Conservation (phyloP, 371 early-diverging fungal species). For the Phascolomyces articulosus region DNA sequence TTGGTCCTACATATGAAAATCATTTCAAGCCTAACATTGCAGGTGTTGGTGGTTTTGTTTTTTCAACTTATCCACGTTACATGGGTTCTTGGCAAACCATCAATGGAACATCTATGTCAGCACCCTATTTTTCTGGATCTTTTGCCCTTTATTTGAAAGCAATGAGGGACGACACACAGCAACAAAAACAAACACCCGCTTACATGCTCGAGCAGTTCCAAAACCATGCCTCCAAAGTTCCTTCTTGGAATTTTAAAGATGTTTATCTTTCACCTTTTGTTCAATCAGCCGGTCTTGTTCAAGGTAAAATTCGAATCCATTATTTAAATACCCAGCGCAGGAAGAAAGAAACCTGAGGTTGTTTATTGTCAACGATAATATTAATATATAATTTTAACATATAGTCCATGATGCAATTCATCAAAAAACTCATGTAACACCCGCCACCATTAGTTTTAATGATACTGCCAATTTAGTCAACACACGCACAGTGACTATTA, state of each 20-base stretch:
- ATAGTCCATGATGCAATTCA: slow-evolving; percentile 57
- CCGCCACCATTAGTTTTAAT: slow-evolving; percentile 72
- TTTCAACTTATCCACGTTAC: slow-evolving; percentile 61
- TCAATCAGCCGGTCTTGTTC: too few species aligned
- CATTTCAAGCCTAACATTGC: slow-evolving; percentile 59
- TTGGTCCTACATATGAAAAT: slow-evolving; percentile 48
- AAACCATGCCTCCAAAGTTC: slow-evolving; percentile 44
- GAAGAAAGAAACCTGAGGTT: too few species aligned
- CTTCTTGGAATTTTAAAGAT: too few species aligned
- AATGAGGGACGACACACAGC: background rate
- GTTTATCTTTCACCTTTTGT: too few species aligned
- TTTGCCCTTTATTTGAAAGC: slow-evolving; percentile 60
- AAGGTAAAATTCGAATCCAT: too few species aligned
- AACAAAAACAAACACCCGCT: too few species aligned
- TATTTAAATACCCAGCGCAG: too few species aligned
- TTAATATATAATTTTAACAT: background rate
- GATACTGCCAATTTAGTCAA: slow-evolving; percentile 46
- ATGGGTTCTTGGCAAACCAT: slow-evolving; percentile 52
- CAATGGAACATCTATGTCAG: slow-evolving; percentile 65
- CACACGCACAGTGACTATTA: slow-evolving; percentile 43
- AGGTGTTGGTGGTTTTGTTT: slow-evolving; percentile 69
- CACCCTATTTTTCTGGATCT: slow-evolving; percentile 67
- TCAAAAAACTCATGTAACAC: slow-evolving; percentile 55
- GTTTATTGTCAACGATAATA: background rate
- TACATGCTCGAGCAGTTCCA: slow-evolving; percentile 43